Conservation (phyloP, 495 filamentous ascomycete genomes). For the Aspergillus ostianus region DNA sequence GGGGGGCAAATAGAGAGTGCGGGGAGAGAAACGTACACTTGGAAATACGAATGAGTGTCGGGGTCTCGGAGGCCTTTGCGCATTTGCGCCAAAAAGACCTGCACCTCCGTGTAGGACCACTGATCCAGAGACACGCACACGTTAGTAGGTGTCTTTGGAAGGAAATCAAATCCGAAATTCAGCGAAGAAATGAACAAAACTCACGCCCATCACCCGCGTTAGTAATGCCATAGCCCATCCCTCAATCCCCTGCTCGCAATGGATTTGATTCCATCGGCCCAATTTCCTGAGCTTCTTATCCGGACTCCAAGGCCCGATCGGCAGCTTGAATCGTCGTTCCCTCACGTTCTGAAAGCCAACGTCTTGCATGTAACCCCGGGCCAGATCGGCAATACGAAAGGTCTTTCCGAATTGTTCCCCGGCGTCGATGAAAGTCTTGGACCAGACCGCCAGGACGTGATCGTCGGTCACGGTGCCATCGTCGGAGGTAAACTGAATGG, state of each 20-base stretch:
- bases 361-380: conserved; percentile 34
- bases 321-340: conserved; percentile 58
- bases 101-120: conserved; percentile 29
- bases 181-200: conserved; percentile 8
- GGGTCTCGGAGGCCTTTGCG: conserved; percentile 22
- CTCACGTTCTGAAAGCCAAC: conserved; percentile 60
- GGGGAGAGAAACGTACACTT: conserved; percentile 18
- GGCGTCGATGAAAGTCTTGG: conserved; percentile 50
- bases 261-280: conserved; percentile 58
- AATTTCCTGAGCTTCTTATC: conserved; percentile 62
- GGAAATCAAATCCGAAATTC: neutral
- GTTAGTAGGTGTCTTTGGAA: conserved; percentile 2
- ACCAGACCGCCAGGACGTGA: conserved; percentile 52
- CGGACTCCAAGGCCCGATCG: conserved; percentile 63
- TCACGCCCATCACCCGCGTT: conserved; percentile 51
- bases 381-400: conserved; percentile 44
- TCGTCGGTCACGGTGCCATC: conserved; percentile 49
- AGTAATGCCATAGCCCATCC: conserved; percentile 56
- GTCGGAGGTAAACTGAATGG: conserved; percentile 47
- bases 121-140: conserved; percentile 8
- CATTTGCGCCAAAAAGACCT: conserved; percentile 24
- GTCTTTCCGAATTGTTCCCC: conserved; percentile 48
- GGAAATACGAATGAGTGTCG: conserved; percentile 22
- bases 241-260: conserved; percentile 61
- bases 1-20: neutral